Evolutionary conservation across 2,329 filamentous ascomycete genomes (phyloP), one percentile per base, ranked within the genome.

Genomic region (Fusarium sororula): DNA sequence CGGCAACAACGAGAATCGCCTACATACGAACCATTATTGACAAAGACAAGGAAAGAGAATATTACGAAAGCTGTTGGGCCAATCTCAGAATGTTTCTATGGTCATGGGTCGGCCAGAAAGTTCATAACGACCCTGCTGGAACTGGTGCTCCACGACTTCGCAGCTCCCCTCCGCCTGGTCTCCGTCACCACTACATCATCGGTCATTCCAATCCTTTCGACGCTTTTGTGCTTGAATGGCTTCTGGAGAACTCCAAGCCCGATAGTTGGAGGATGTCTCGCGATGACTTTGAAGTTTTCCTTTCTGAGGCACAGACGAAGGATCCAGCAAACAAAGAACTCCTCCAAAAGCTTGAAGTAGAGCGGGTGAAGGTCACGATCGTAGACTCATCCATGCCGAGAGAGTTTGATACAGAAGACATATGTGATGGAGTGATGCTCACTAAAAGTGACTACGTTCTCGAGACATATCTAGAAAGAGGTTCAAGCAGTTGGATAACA

Each of bases 361-460:
- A 55, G 12, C 32, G 15, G 3, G 66, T 63, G 2, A 26, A 12
- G 1, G 1, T 55, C 26, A 39, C 15, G 2, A 6, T 18, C 1
- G 22, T 50, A 0, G 13, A 22, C 15, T 1, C 18, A 11, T 60
- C 6, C 6, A 38, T 39, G 2, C 35, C 56, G 0, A 7, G 2
- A 2, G 32, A 69, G 0, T 64, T 41, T 9, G 3, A 20, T 3
- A 41, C 65, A 3, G 32, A 68, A 9, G 42, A 56, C 3, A 22
- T 51, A 3, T 69, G 65, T 1, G 66, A 68, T 5, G 37, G 56
- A 13, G 57, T 15, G 5, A 63, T 69, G 65, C 37, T 69, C 1
- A 32, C 50, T 0, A 11, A 24, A 13, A 69, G 66, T 15, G 66
- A 69, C 4, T 69, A 69, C 15, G 30, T 45, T 9, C n/a, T 69